Conservation (phyloP, 768 basidiomycete genomes). For the Coprinopsis cinerea region DNA sequence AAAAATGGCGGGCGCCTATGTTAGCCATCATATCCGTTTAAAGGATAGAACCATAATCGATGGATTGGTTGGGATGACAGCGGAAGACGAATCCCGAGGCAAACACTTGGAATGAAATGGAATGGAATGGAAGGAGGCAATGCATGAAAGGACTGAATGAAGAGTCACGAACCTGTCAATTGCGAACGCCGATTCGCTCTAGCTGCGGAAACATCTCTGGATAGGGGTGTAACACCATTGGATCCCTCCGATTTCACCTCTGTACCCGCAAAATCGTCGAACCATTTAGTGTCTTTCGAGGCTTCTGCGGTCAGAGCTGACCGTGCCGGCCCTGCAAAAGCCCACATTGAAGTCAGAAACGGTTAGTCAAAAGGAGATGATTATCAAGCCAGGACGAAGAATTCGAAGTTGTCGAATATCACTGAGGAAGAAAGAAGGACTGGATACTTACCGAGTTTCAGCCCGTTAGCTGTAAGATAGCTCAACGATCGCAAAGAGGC, state of each 20-base stretch:
- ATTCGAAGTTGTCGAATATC: too few relatives aligned
- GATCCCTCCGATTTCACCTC: neutral
- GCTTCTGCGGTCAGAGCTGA: neutral
- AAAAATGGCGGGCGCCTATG: too few relatives aligned
- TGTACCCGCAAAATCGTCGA: neutral
- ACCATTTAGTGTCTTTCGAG: constrained; percentile 2
- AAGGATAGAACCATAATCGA: too few relatives aligned
- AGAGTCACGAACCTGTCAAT: neutral
- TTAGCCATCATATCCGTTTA: too few relatives aligned
- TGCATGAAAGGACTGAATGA: neutral
- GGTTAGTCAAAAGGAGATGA: neutral
- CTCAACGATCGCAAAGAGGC: neutral
- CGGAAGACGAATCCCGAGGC: too few relatives aligned
- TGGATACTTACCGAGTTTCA: constrained; percentile 3
- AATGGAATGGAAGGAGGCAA: too few relatives aligned
- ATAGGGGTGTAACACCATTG: too few relatives aligned
- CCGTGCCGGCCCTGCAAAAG: neutral
- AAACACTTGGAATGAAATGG: too few relatives aligned
- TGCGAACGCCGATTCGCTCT: neutral
- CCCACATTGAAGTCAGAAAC: neutral
- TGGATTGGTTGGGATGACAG: too few relatives aligned
- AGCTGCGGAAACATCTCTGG: too few relatives aligned
- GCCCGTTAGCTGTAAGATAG: neutral
- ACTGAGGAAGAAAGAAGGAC: too few relatives aligned
- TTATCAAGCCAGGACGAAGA: too few relatives aligned